These are phyloP conservation scores for Tulasnella sp. DNA, from an alignment of 768 basidiomycete species.

Conservation along the genomic window DNA sequence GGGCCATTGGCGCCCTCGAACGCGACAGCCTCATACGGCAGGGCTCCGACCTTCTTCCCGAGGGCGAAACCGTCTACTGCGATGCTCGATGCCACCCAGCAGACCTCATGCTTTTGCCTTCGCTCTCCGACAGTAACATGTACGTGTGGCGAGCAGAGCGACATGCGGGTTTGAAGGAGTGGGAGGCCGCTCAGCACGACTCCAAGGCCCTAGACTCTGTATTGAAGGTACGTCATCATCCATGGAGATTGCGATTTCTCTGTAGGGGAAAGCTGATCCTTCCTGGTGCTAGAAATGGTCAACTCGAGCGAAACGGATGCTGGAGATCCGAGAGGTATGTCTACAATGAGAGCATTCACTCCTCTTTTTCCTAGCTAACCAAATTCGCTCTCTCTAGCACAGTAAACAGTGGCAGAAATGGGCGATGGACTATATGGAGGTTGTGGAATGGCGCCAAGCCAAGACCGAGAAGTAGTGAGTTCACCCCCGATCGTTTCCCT, in stretches of 20 bases:
- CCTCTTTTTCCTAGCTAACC: background rate
- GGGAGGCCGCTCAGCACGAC: background rate
- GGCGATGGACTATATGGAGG: no score
- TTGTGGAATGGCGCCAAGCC: no score
- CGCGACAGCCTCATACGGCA: background rate
- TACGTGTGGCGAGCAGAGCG: background rate
- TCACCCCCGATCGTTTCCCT: no score
- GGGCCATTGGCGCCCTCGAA: background rate
- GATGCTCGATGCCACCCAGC: background rate
- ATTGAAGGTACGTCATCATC: background rate
- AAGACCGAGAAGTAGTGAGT: no score
- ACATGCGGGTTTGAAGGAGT: background rate
- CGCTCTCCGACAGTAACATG: background rate
- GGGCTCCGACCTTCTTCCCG: background rate
- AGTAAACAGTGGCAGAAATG: background rate
- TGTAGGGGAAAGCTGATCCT: no score
- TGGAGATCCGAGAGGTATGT: background rate
- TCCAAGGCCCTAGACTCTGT: background rate
- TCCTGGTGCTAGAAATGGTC: background rate
- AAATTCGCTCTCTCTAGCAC: background rate
- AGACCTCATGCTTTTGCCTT: background rate
- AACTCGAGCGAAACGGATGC: background rate
- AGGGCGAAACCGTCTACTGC: background rate
- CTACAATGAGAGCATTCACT: background rate
- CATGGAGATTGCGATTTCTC: no score